Evolutionary conservation across 768 basidiomycete species (phyloP).

Genomic region (Polyporus arcularius): DNA sequence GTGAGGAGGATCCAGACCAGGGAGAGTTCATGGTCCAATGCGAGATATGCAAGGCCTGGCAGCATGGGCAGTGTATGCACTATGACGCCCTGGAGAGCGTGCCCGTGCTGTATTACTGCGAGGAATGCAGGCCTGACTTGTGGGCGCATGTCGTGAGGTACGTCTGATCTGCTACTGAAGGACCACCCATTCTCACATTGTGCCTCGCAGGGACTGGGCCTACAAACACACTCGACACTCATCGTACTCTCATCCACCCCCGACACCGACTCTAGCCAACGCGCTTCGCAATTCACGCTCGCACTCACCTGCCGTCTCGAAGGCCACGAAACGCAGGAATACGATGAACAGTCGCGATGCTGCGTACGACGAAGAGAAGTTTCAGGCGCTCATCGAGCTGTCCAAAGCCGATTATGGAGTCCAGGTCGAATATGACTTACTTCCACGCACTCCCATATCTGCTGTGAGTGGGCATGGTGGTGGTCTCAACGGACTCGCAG

Average conservation of each 20-base stretch:
- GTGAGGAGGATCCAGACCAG: constrained; percentile 72
- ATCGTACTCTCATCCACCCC: constrained; percentile 58
- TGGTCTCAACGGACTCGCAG: constrained; percentile 39
- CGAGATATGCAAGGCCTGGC: constrained; percentile 97
- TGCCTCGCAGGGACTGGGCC: constrained; percentile 50
- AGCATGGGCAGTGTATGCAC: constrained; percentile 96
- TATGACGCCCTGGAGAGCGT: constrained; percentile 76
- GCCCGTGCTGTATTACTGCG: constrained; percentile 89
- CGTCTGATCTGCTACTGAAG: constrained; percentile 31
- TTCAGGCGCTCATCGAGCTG: constrained; percentile 74
- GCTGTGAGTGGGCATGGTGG: constrained; percentile 20
- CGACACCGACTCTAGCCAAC: constrained; percentile 35
- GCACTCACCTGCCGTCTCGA: constrained; percentile 64
- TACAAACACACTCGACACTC: constrained; percentile 64
- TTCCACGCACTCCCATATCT: constrained; percentile 18
- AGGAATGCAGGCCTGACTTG: constrained; percentile 85
- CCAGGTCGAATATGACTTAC: constrained; percentile 47
- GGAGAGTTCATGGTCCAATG: constrained; percentile 98
- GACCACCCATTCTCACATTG: constrained; percentile 16
- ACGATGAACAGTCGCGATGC: constrained; percentile 99
- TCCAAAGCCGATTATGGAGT: constrained; percentile 55
- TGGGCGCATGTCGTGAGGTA: constrained; percentile 84
- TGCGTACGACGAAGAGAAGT: constrained; percentile 79
- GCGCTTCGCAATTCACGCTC: constrained; percentile 68
- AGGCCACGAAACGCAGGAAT: constrained; percentile 84